Evolutionary conservation across 768 basidiomycete genomes (phyloP), one percentile per base, ranked within the genome.

Genomic region (Lentinula detonsa): DNA sequence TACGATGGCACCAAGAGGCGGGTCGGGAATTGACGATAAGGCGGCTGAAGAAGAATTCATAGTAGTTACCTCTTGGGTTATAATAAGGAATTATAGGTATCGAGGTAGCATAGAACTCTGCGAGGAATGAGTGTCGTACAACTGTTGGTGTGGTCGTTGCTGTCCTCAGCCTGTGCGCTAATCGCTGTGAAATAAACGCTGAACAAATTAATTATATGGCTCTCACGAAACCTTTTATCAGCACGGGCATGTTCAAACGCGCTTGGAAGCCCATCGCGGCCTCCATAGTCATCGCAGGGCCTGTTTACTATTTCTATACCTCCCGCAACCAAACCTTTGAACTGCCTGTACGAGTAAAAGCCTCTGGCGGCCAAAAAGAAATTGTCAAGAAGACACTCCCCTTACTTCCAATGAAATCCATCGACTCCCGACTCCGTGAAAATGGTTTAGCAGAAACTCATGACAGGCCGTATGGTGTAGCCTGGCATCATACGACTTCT

Each of bases 401-500:
- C 3, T 70, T 91, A 1, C 75, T 88, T 8, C 76, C 89, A 31
- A 77, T 83, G 66, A 72, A 75, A 57, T 73, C 77, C 34, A 71
- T 88, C 48, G 81, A 91, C 55, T 73, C 78, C 15, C 84, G 85
- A 23, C 79, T 93, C 54, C 77, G 71, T 50, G 81, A 84, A 65
- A 75, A 83, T 63, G 82, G 84, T 3, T 76, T 75, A 3, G 73
- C 74, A 16, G 74, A 83, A 58, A 75, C 74, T 18, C 73, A 81
- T 50, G 61, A 74, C 11, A 76, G 83, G 45, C 85, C 83, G 0
- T 77, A 77, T 37, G 85, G 86, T 16, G 73, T 84, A 57, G 73
- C 78, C 11, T 93, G 91, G 91, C 86, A 81, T 65, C 87, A 88
- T 73, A 81, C 87, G 52, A 95, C 89, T 3, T 91, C 92, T 16